Conservation (phyloP, 257 asterid species). For the Solanum pennellii region DNA sequence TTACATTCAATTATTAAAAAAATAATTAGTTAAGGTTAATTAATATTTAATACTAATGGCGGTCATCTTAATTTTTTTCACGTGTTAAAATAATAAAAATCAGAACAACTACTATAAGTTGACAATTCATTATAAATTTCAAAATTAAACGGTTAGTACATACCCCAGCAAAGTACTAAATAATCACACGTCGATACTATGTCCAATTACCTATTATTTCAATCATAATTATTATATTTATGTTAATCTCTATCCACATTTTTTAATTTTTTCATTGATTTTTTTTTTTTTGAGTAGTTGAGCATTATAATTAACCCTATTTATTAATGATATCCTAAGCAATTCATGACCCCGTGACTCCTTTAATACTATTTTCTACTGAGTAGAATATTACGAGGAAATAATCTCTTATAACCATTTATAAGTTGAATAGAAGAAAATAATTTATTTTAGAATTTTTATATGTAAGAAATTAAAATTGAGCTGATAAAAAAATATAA, state of each 20-base stretch:
- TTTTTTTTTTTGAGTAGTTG: neutral
- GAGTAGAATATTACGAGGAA: too few relatives aligned
- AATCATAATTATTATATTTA: neutral
- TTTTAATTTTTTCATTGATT: neutral
- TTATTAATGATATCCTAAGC: neutral
- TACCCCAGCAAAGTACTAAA: neutral
- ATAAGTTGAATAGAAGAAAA: too few relatives aligned
- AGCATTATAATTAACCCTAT: neutral
- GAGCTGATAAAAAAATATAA: too few relatives aligned
- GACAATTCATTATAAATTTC: neutral
- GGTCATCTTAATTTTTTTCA: neutral
- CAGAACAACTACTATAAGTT: neutral
- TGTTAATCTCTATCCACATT: neutral
- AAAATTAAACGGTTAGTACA: neutral
- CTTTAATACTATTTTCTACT: neutral
- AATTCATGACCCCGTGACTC: neutral
- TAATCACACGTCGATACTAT: neutral
- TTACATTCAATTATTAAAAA: too few relatives aligned
- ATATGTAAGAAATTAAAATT: too few relatives aligned
- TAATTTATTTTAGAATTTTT: too few relatives aligned
- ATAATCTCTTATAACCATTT: too few relatives aligned
- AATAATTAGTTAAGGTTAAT: neutral
- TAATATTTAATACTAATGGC: neutral
- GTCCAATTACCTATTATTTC: neutral
- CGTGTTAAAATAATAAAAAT: neutral